Evolutionary conservation across 2,329 filamentous ascomycete genomes (phyloP).

Genomic region (Calonectria naviculata): DNA sequence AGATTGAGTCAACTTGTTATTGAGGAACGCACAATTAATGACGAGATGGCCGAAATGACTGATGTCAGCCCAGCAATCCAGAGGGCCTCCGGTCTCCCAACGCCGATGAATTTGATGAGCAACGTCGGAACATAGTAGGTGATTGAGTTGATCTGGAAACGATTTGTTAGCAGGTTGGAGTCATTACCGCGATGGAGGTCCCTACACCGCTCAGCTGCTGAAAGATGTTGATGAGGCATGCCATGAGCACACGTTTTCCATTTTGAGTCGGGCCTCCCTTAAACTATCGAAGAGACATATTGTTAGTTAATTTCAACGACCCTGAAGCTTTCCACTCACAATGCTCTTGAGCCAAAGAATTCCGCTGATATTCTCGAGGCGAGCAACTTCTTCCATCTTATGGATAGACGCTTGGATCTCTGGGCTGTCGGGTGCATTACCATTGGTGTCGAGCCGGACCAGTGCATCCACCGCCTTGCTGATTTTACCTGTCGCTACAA

Average conservation of each 20-base stretch:
- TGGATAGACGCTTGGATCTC: neutral
- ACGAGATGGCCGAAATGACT: neutral
- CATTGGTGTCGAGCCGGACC: neutral
- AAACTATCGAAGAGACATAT: neutral
- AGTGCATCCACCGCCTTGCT: neutral
- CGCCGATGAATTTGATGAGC: neutral
- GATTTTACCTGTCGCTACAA: neutral
- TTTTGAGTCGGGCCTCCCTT: neutral
- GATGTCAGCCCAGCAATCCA: neutral
- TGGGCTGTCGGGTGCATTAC: neutral
- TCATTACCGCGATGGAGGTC: too few relatives aligned
- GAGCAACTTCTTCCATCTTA: neutral
- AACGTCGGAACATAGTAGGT: neutral
- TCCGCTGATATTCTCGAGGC: neutral
- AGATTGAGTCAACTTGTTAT: neutral
- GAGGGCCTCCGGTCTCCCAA: neutral
- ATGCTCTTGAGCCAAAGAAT: neutral
- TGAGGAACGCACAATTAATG: neutral
- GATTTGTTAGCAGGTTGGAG: neutral
- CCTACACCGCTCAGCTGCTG: neutral
- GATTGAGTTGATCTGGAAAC: neutral
- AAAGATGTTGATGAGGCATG: neutral
- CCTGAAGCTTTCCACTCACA: neutral
- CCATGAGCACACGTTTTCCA: neutral
- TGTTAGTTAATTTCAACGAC: neutral